Conservation (phyloP, 768 basidiomycete species). For the Leucogyrophana mollusca region DNA sequence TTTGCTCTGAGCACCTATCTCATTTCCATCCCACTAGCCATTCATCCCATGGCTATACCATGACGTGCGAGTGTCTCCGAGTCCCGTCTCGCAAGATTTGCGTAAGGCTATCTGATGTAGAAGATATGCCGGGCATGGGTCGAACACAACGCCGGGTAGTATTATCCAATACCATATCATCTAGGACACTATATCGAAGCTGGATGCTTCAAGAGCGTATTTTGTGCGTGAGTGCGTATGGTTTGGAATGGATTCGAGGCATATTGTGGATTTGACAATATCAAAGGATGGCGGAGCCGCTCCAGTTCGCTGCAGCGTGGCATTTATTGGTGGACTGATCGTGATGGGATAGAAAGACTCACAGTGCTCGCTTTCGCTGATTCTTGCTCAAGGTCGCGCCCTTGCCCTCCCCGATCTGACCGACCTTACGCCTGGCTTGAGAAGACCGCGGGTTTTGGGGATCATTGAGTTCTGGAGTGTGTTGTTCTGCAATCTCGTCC, state of each 20-base stretch:
- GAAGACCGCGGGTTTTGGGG: slow-evolving; percentile 13
- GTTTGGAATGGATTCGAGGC: slow-evolving; percentile 71
- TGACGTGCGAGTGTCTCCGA: too few species aligned
- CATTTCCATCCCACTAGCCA: too few species aligned
- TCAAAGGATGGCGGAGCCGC: slow-evolving; percentile 65
- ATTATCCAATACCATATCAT: too few species aligned
- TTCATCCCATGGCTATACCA: too few species aligned
- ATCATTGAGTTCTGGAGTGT: slow-evolving; percentile 14
- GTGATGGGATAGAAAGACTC: slow-evolving; percentile 28
- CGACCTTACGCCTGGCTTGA: slow-evolving; percentile 31
- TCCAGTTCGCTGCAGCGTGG: slow-evolving; percentile 54
- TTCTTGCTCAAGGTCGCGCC: slow-evolving; percentile 52
- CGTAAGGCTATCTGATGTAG: too few species aligned
- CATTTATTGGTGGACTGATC: not conserved
- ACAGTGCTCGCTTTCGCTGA: slow-evolving; percentile 73
- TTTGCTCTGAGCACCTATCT: too few species aligned
- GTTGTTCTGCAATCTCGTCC: slow-evolving; percentile 16
- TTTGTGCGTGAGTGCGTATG: slow-evolving; percentile 76
- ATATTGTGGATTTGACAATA: slow-evolving; percentile 65
- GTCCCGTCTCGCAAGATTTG: too few species aligned
- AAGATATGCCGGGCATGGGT: too few species aligned
- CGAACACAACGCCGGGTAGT: too few species aligned
- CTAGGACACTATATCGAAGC: too few species aligned
- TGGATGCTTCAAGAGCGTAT: slow-evolving; percentile 69
- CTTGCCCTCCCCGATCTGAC: slow-evolving; percentile 70